Evolutionary conservation across 495 filamentous ascomycete species (phyloP), one percentile per base, ranked within the genome.

Genomic region (Letharia lupina): DNA sequence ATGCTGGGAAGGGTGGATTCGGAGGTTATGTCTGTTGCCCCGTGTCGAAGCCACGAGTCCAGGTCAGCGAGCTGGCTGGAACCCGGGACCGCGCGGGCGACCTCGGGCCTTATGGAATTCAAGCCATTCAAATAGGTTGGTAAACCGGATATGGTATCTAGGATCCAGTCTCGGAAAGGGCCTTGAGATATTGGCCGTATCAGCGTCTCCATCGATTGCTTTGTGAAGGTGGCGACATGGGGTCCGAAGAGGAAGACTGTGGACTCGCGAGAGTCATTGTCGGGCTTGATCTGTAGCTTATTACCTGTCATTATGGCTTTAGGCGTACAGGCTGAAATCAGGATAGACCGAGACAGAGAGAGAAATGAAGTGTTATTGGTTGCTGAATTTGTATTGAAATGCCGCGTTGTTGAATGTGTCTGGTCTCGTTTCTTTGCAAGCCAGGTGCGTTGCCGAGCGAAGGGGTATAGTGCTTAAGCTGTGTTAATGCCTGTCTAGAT

Each of bases 1-100:
- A 74, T 68, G 61, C 73, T 77, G 20, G 75, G 70, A 47, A 76
- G 52, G 39, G 4, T 48, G 37, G 10, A 40, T 50, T 56, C 65
- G 54, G 44, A 45, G 37, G 18, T n/a, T 61, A 45, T 50, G 15
- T 54, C 35, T 59, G 11, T 58, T 44, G 50, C 50, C 39, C 48
- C 31, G 37, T 65, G 6, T 66, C 56, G 64, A 62, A 66, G 58
- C 64, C 64, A 63, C 40, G 59, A 63, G 40, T 47, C 40, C 33
- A 66, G 64, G 37, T 66, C 59, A 50, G 57, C 64, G 57, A 66
- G 64, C 40, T 28, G n/a, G 45, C 57, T 41, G 58, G 33, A 37
- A 54, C 65, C 56, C 23, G 40, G 44, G 28, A 67, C 47, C 47
- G 64, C 45, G 41, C 57, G 50, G 23, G 33, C 61, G 35, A 67